Evolutionary conservation across 2,329 filamentous ascomycete genomes (phyloP), one percentile per base, ranked within the genome.

Genomic region (Polychaeton citri): DNA sequence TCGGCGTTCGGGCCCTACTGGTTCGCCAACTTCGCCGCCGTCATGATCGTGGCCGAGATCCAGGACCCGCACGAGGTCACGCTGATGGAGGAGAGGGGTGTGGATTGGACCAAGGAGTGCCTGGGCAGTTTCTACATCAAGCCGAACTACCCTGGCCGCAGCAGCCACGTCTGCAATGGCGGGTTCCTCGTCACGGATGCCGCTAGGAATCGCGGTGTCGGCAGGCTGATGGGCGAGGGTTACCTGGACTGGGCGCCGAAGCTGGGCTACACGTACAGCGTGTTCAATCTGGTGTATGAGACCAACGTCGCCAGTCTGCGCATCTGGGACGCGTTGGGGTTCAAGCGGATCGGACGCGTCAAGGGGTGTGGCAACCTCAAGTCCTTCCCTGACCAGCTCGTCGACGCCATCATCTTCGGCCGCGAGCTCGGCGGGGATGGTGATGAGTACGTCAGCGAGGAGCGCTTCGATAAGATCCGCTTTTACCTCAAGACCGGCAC

Each of bases 391-490:
- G 57, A 60, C 38, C 57, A 65, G 37, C 53, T 63, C 5, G 58
- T 69, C 8, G 65, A 69, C 41, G 65, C 65, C 16, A 68, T 69
- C 50, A 68, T 69, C 39, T 69, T 65, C 61, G 86, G 86, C 5
- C 64, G 74, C 17, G 72, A 76, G 42, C 54, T 71, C 2, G 64
- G 63, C 36, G 61, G 62, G 24, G 79, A 84, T 50, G 73, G 72
- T 50, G 84, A 90, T 55, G 83, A 90, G 58, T 79, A 83, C 57
- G 80, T 88, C 51, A 87, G 81, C 59, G 87, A 95, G 67, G 87
- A 95, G 65, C 83, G 90, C 49, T 96, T 96, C 68, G 88, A 95
- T 68, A 95, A 95, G 69, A 96, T 96, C 58, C 81, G 87, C 54
- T 96, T 83, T 68, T 96, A 96, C 62, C 76, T 96, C 54, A 92